Base-by-base conservation (phyloP, 768 basidiomycete genomes). In the Boletus rufocinnamomeus region DNA sequence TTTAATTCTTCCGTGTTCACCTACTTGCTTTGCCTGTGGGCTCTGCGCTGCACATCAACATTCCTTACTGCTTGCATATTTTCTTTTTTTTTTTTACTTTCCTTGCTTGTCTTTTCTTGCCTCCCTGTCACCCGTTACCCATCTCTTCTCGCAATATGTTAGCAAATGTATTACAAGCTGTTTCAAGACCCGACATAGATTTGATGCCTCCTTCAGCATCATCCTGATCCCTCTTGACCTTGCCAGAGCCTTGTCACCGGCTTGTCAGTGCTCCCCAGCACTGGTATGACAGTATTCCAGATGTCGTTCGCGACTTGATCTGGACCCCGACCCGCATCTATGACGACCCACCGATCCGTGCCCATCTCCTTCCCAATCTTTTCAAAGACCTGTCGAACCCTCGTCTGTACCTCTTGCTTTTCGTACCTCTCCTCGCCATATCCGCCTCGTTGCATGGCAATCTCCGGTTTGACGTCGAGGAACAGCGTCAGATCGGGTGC, bases 361-460 rank as follows among this genome's bases (percentile, higher is more conserved):
- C 63, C 68, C 41, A 85, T 79, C 66, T 89, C 87, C 34, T 70
- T 69, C 1, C 80, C 82, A 53, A 92, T 82, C 53, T 75, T 73
- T 60, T 75, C 69, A 66, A 93, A 93, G 1, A 84, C 72, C 27
- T 76, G 72, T 34, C 87, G 73, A 28, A 93, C 93, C 43, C 79
- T 76, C 44, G 69, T 72, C 70, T 95, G 93, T 75, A 93, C 78
- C 56, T 88, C 88, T 59, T 83, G 82, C 65, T 82, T 87, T 77
- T 97, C 94, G 63, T 95, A 96, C 41, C 93, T 80, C 74, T 96
- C 95, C 53, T 83, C 82, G 4, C 95, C 95, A 64, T 89, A 97
- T 0, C 90, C 91, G 1, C 87, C 89, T 16, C 96, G 83, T 45
- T 72, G 67, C 41, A 79, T 79, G 0, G 93, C 91, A 14, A 79